Evolutionary conservation across 768 basidiomycete genomes (phyloP).

Genomic region (Suillus decipiens): DNA sequence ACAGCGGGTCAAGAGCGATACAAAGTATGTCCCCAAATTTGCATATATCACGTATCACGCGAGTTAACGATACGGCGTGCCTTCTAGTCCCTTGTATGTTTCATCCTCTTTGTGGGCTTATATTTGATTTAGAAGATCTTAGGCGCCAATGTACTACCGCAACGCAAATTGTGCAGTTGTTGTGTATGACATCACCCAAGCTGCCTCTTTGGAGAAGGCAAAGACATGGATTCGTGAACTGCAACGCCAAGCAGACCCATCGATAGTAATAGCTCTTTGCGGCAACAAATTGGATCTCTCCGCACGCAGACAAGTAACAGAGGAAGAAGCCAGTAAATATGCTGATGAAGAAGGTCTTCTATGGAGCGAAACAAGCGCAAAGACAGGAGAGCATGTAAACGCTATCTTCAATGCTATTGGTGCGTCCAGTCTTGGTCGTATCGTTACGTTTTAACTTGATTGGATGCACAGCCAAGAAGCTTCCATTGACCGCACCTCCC

Average conservation of each 20-base stretch:
- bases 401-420: conserved; percentile 88
- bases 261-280: conserved; percentile 93
- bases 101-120: neutral
- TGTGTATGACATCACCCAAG: conserved; percentile 94
- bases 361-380: conserved; percentile 93
- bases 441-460: conserved; percentile 1
- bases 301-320: conserved; percentile 79
- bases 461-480: conserved; percentile 68
- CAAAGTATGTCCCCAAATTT: conserved; percentile 53
- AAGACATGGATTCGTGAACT: conserved; percentile 96
- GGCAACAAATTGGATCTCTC: conserved; percentile 94
- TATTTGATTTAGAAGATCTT: conserved; percentile 13
- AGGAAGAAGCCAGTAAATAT: conserved; percentile 91
- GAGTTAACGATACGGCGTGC: neutral
- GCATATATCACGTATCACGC: conserved; percentile 7
- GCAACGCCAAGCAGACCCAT: conserved; percentile 96
- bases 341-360: conserved; percentile 90
- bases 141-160: conserved; percentile 97
- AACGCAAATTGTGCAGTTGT: conserved; percentile 94
- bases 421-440: conserved; percentile 35
- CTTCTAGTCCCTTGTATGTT: conserved; percentile 48
- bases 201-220: conserved; percentile 91
- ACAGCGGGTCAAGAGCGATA: conserved; percentile 96
- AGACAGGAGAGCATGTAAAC: conserved; percentile 82
- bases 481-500: conserved; percentile 79